These are phyloP conservation scores for Hypseocharis bilobata DNA, from an alignment of 441 rosid species.

Conservation along the genomic window DNA sequence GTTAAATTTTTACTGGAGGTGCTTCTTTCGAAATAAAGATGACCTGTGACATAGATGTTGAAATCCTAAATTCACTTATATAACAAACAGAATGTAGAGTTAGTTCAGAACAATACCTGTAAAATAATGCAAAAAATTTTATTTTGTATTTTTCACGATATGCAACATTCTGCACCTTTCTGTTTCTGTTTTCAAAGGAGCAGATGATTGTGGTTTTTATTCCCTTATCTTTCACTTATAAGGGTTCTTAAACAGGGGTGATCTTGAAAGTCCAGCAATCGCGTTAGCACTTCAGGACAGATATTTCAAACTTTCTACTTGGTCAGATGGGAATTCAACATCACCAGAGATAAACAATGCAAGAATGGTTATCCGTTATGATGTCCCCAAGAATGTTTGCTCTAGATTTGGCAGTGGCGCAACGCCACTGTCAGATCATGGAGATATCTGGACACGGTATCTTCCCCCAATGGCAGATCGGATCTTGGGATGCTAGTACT, in stretches of 20 bases:
- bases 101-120: background rate
- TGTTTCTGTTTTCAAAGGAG: too few relatives aligned
- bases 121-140: background rate
- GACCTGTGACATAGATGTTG: background rate
- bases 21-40: background rate
- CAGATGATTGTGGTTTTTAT: background rate
- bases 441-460: constrained; percentile 30
- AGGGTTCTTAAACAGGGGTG: constrained; percentile 19
- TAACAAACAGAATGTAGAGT: background rate
- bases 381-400: constrained; percentile 34
- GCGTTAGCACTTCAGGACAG: constrained; percentile 31
- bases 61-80: background rate
- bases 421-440: background rate
- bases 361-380: constrained; percentile 24
- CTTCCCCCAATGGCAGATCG: constrained; percentile 31
- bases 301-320: constrained; percentile 31
- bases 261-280: constrained; percentile 26
- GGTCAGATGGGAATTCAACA: constrained; percentile 24
- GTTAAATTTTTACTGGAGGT: background rate
- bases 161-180: background rate
- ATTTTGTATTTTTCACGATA: background rate
- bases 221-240: background rate
- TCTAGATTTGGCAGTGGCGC: constrained; percentile 17
- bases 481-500: constrained; percentile 26
- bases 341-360: constrained; percentile 6